Conservation (phyloP, 208 protist genomes). For the Angomonas ambiguus region DNA sequence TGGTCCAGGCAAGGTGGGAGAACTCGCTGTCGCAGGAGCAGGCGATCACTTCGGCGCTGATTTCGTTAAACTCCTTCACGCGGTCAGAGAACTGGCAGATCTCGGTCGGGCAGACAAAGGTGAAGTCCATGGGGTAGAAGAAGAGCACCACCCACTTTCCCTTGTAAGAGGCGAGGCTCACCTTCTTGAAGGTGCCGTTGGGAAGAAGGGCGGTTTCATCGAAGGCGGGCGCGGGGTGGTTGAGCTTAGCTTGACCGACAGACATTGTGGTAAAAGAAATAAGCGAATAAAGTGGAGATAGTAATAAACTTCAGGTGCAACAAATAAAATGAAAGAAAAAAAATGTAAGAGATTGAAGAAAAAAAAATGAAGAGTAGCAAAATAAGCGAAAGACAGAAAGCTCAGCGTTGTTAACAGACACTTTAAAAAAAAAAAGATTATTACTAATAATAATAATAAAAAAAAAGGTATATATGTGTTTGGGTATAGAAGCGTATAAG, state of each 20-base stretch:
- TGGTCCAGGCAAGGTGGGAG: constrained; percentile 93
- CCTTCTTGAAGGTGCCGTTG: constrained; percentile 93
- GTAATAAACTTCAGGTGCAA: neutral
- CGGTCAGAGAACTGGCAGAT: constrained; percentile 91
- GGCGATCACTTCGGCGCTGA: constrained; percentile 82
- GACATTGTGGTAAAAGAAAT: neutral
- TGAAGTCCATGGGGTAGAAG: constrained; percentile 95
- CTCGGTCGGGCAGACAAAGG: constrained; percentile 96
- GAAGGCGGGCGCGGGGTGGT: constrained; percentile 90
- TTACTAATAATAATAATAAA: neutral
- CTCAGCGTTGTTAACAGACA: too few relatives aligned
- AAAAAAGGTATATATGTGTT: neutral
- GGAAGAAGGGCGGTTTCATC: constrained; percentile 88
- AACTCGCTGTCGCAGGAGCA: constrained; percentile 89
- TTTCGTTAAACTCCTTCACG: constrained; percentile 74
- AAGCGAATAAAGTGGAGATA: neutral
- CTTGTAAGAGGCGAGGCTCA: constrained; percentile 87
- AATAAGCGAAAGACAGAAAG: neutral
- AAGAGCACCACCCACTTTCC: constrained; percentile 92
- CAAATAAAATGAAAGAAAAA: constrained; percentile 2
- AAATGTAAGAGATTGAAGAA: neutral
- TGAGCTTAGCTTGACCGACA: constrained; percentile 51
- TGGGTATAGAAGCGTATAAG: neutral
- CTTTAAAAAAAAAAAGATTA: too few relatives aligned
- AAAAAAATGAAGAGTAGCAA: too few relatives aligned